phyloP scores from a whole-genome alignment of 2,329 filamentous ascomycete species.

The Clonostachys sp. region DNA sequence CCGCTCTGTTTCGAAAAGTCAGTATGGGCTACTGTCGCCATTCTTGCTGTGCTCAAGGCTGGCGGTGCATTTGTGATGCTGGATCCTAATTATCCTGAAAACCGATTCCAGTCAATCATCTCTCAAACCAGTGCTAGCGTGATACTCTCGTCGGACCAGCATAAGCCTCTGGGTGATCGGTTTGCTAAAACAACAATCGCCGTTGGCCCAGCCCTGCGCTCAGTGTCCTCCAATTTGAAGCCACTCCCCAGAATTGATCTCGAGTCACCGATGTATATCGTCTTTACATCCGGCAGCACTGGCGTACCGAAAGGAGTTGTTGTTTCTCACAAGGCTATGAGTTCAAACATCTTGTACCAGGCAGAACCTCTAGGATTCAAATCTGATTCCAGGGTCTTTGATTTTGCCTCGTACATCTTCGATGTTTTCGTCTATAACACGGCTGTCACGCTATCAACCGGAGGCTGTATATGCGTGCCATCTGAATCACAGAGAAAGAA shows the following conservation, averaged over 20 bases:
- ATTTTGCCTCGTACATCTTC: constrained; percentile 12
- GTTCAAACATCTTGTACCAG: constrained; percentile 1
- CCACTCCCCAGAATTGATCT: neutral
- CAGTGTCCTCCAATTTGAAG: neutral
- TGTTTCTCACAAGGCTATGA: constrained; percentile 2
- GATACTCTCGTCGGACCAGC: neutral
- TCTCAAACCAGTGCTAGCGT: neutral
- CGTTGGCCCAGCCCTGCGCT: neutral
- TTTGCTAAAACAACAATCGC: neutral
- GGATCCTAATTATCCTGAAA: constrained; percentile 23
- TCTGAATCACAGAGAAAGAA: constrained; percentile 7
- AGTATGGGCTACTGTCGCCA: neutral
- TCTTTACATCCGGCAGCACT: constrained; percentile 27
- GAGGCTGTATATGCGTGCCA: constrained; percentile 11
- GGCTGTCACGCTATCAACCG: constrained; percentile 4
- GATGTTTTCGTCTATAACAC: constrained; percentile 6
- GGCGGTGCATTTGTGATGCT: constrained; percentile 21
- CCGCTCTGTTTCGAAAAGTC: constrained; percentile 6
- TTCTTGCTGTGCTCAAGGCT: constrained; percentile 3
- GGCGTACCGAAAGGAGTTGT: constrained; percentile 39
- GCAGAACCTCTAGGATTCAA: neutral
- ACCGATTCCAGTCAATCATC: constrained; percentile 1
- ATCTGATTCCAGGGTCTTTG: constrained; percentile 1
- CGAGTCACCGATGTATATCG: constrained; percentile 20
- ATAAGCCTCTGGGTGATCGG: neutral